Conservation (phyloP, 2,329 filamentous ascomycete genomes). For the Pyricularia sp. region DNA sequence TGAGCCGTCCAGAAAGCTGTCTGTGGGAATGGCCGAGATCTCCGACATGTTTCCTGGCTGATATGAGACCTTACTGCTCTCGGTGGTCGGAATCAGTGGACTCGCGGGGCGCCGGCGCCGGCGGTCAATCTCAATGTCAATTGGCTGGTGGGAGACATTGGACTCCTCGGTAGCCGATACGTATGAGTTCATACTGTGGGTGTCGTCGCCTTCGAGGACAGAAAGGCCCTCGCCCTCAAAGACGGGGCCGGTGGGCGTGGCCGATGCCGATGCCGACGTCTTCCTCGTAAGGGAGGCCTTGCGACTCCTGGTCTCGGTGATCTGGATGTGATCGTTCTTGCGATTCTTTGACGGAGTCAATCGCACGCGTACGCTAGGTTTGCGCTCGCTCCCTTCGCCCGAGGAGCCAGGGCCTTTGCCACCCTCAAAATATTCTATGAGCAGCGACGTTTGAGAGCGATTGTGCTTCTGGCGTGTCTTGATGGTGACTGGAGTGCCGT, state of each 20-base stretch:
- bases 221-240: constrained; percentile 30
- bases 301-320: constrained; percentile 69
- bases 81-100: constrained; percentile 49
- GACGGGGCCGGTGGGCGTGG: constrained; percentile 24
- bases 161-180: constrained; percentile 74
- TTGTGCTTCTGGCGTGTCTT: constrained; percentile 57
- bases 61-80: constrained; percentile 49
- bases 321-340: constrained; percentile 70
- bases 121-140: constrained; percentile 80
- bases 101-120: constrained; percentile 54
- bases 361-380: constrained; percentile 71
- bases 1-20: constrained; percentile 53
- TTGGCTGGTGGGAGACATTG: constrained; percentile 64
- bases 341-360: constrained; percentile 69
- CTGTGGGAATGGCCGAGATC: constrained; percentile 65
- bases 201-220: constrained; percentile 44
- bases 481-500: constrained; percentile 88
- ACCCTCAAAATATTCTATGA: constrained; percentile 93
- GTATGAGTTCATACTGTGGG: constrained; percentile 60
- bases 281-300: constrained; percentile 48
- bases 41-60: constrained; percentile 65
- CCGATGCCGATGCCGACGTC: not conserved
- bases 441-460: constrained; percentile 75
- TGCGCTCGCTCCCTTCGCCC: constrained; percentile 48
- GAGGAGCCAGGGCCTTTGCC: constrained; percentile 42